Evolutionary conservation across 2,329 filamentous ascomycete species (phyloP).

Genomic region (Hypoxylon sp.): DNA sequence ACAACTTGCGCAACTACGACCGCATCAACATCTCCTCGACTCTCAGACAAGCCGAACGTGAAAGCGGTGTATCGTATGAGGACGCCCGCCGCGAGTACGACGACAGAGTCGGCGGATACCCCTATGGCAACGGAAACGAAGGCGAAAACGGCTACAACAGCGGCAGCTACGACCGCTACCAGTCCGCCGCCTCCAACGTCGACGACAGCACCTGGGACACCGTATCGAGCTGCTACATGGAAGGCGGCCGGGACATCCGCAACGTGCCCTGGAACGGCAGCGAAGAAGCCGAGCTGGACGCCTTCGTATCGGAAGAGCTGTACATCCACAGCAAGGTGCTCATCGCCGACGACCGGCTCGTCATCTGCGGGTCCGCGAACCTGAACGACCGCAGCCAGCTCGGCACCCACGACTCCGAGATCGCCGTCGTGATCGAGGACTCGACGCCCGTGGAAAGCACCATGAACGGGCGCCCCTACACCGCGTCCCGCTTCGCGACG

Average conservation of each 20-base stretch:
- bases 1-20: constrained; percentile 88
- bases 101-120: constrained; percentile 65
- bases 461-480: constrained; percentile 81
- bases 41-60: constrained; percentile 72
- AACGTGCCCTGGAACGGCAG: constrained; percentile 68
- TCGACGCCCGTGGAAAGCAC: constrained; percentile 75
- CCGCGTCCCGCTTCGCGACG: constrained; percentile 81
- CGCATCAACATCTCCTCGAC: constrained; percentile 79
- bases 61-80: constrained; percentile 77
- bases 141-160: constrained; percentile 32
- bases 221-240: constrained; percentile 87
- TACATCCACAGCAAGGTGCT: constrained; percentile 87
- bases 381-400: constrained; percentile 92
- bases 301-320: constrained; percentile 78
- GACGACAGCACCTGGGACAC: constrained; percentile 77
- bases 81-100: constrained; percentile 76
- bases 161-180: constrained; percentile 76
- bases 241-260: constrained; percentile 78
- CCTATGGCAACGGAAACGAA: constrained; percentile 50
- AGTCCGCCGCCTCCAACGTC: constrained; percentile 73
- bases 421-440: constrained; percentile 91
- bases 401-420: constrained; percentile 87
- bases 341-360: constrained; percentile 88
- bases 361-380: constrained; percentile 89
- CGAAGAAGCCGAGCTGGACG: constrained; percentile 69